Base-by-base conservation (phyloP, 371 early-diverging fungal species). In the Lichtheimia ramosa region DNA sequence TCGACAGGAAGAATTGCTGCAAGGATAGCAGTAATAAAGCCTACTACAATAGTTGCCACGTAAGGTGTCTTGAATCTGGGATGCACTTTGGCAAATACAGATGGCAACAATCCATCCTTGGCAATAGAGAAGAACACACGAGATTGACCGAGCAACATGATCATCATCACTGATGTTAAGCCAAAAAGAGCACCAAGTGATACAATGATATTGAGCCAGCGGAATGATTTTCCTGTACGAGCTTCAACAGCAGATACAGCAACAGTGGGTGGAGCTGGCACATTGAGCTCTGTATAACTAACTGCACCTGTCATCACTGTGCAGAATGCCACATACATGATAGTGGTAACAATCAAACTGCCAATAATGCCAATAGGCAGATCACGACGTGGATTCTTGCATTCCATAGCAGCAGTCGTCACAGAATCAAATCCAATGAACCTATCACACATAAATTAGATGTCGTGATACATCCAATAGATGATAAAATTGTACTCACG, bases 81-180 rank as follows among this genome's bases (percentile, higher is more conserved):
- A 61, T 88, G 83, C n/a, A 92, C 67, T 23, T 80, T 82, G 49
- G 86, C 81, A 61, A 94, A 89, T 15, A 81, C 58, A 13, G 75
- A 56, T 5, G 94, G 94, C 13, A 94, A 74, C 24, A 94, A 73
- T 5, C 94, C 94, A 70, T 94, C 94, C 40, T 77, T 66, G n/a
- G 95, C 90, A 94, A 96, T 94, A 27, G 91, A 73, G 55, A 85
- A 88, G 61, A 95, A 90, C 43, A 96, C 92, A 58, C 95, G 92
- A 3, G 96, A 88, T 71, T 95, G 95, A 24, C 83, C 92, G 62
- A 94, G 77, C 63, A 94, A 62, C 28, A 77, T 63, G 27, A 89
- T 79, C 2, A 95, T 73, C 43, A 95, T 83, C 0, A 93, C 94
- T 6, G 93, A 91, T 0, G 83, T 83, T 8, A 95, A 79, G 15